Conservation (phyloP, 2,329 filamentous ascomycete species). For the Diplocarpon rosae region DNA sequence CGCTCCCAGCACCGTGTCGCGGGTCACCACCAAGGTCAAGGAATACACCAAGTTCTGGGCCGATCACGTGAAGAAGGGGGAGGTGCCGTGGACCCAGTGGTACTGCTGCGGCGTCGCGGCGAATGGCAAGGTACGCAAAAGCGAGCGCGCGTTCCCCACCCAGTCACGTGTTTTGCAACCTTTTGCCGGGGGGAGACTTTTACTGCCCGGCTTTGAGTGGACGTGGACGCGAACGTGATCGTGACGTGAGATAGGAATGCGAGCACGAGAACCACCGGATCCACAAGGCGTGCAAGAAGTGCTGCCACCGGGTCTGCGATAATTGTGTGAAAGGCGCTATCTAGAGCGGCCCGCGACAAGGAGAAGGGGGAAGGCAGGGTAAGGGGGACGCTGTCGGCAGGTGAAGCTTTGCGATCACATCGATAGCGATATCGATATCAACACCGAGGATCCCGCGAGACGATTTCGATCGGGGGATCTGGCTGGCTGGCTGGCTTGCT, state of each 20-base stretch:
- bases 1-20: not conserved
- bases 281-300: constrained; percentile 14
- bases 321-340: constrained; percentile 14
- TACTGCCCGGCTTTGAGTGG: no score
- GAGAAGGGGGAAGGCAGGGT: no score
- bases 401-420: no score
- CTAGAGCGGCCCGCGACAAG: not conserved
- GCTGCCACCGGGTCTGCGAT: constrained; percentile 11
- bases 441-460: no score
- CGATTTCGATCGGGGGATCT: no score
- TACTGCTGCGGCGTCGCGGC: constrained; percentile 12
- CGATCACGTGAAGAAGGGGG: constrained; percentile 13
- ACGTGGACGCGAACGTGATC: no score
- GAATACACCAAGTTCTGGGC: constrained; percentile 6
- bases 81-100: constrained; percentile 17
- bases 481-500: no score
- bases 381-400: no score
- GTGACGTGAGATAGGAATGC: constrained; percentile 5
- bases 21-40: constrained; percentile 6
- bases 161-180: no score
- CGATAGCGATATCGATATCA: no score
- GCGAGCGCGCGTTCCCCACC: no score
- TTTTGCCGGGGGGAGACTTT: no score
- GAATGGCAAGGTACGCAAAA: constrained; percentile 9
- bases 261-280: constrained; percentile 14